These are phyloP conservation scores for Lasiodiplodia theobromae DNA, from an alignment of 2,329 filamentous ascomycete genomes.

Conservation along the genomic window DNA sequence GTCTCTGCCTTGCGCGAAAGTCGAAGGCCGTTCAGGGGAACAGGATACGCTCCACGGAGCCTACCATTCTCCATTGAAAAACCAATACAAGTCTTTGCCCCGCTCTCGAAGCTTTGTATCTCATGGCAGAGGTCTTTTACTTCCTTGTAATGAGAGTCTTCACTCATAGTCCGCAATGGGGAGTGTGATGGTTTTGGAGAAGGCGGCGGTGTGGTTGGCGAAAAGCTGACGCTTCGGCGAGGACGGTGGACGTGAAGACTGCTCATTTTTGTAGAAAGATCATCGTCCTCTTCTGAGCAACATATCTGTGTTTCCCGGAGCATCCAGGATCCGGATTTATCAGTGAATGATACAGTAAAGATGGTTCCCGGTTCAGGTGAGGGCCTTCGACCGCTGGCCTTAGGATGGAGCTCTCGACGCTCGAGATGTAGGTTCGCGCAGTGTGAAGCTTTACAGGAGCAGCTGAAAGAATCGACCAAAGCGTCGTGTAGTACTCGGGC, in stretches of 20 bases:
- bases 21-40: slow-evolving; percentile 32
- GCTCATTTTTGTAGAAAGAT: slow-evolving; percentile 24
- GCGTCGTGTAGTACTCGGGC: slow-evolving; percentile 43
- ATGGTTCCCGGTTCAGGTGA: slow-evolving; percentile 34
- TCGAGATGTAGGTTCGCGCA: slow-evolving; percentile 45
- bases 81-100: slow-evolving; percentile 38
- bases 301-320: slow-evolving; percentile 45
- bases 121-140: slow-evolving; percentile 38
- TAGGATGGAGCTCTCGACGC: slow-evolving; percentile 37
- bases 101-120: background rate
- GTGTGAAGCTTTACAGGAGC: slow-evolving; percentile 43
- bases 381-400: slow-evolving; percentile 32
- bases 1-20: slow-evolving; percentile 32
- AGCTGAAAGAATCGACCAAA: slow-evolving; percentile 42
- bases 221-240: slow-evolving; percentile 44
- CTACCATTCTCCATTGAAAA: slow-evolving; percentile 44
- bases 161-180: background rate
- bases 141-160: slow-evolving; percentile 34
- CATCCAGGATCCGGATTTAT: slow-evolving; percentile 36
- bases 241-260: background rate
- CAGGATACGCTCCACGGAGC: slow-evolving; percentile 39
- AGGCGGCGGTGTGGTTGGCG: slow-evolving; percentile 31
- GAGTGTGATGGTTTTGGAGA: slow-evolving; percentile 34
- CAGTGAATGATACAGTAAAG: slow-evolving; percentile 46
- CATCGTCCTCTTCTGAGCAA: slow-evolving; percentile 41